phyloP scores from a whole-genome alignment of 106 monocot species.

The Phalaenopsis aphrodite region DNA sequence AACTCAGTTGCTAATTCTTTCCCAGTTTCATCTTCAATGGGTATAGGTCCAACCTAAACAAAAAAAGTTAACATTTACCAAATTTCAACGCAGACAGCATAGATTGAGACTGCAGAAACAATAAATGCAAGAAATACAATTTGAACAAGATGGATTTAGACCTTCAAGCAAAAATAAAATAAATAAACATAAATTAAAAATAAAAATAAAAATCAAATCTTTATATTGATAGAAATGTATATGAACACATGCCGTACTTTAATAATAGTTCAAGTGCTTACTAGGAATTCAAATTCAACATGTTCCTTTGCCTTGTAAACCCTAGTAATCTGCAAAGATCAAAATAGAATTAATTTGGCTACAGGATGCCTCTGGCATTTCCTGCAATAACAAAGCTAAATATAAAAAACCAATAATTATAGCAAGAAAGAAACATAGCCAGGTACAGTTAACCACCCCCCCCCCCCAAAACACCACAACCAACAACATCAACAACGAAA shows the following conservation, averaged over 20 bases:
- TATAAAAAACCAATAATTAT: background rate
- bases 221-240: background rate
- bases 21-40: slow-evolving; percentile 65
- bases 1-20: slow-evolving; percentile 76
- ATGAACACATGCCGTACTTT: background rate
- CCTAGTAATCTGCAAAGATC: slow-evolving; percentile 60
- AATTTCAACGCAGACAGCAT: background rate
- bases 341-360: background rate
- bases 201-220: background rate
- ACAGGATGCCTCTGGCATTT: background rate
- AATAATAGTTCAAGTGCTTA: slow-evolving; percentile 26
- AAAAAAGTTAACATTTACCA: background rate
- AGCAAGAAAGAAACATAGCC: background rate
- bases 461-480: too few species aligned
- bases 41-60: slow-evolving; percentile 80
- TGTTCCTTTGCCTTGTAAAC: slow-evolving; percentile 83
- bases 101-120: background rate
- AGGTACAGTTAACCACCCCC: background rate
- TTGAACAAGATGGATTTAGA: background rate
- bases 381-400: background rate
- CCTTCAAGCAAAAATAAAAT: background rate
- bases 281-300: slow-evolving; percentile 77
- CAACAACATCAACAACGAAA: background rate
- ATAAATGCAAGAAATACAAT: background rate
- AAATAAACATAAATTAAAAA: background rate